Evolutionary conservation across 257 asterid genomes (phyloP).

Genomic region (Asclepias syriaca): DNA sequence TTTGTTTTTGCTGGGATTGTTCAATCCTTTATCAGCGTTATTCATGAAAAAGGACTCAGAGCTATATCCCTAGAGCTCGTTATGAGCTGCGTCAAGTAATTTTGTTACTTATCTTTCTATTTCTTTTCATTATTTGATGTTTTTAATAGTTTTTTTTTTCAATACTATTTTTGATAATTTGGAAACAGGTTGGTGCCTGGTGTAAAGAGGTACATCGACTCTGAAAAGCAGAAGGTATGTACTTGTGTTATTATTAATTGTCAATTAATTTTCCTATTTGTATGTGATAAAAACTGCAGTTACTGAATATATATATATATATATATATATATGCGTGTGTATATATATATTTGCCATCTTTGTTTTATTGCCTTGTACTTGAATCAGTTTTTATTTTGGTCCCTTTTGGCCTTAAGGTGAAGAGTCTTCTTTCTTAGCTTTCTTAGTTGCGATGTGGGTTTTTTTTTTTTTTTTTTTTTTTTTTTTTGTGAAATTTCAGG

Average conservation of each 20-base stretch:
- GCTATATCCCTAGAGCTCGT: slow-evolving; percentile 43
- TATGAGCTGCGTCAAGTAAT: slow-evolving; percentile 61
- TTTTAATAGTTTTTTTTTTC: background rate
- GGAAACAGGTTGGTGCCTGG: slow-evolving; percentile 75
- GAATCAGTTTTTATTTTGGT: background rate
- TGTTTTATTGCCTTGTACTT: background rate
- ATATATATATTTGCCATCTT: background rate
- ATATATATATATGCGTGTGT: too few species aligned
- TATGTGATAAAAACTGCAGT: background rate
- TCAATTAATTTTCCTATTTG: background rate
- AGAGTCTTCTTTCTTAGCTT: background rate
- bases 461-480: slow-evolving; percentile 2
- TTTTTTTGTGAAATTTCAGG: slow-evolving; percentile 36
- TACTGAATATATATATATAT: background rate
- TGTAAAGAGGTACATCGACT: slow-evolving; percentile 62
- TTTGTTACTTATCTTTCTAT: slow-evolving; percentile 3
- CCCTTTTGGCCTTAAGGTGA: background rate
- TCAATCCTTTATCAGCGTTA: slow-evolving; percentile 35
- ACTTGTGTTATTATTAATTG: background rate
- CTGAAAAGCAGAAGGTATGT: slow-evolving; percentile 80
- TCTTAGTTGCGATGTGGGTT: slow-evolving; percentile 10
- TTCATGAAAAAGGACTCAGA: slow-evolving; percentile 67
- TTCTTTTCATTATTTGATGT: background rate
- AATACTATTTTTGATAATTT: background rate
- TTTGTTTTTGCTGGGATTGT: slow-evolving; percentile 44